Base-by-base conservation (phyloP, 169 alveolate genomes). In the Eimeria acervulina region DNA sequence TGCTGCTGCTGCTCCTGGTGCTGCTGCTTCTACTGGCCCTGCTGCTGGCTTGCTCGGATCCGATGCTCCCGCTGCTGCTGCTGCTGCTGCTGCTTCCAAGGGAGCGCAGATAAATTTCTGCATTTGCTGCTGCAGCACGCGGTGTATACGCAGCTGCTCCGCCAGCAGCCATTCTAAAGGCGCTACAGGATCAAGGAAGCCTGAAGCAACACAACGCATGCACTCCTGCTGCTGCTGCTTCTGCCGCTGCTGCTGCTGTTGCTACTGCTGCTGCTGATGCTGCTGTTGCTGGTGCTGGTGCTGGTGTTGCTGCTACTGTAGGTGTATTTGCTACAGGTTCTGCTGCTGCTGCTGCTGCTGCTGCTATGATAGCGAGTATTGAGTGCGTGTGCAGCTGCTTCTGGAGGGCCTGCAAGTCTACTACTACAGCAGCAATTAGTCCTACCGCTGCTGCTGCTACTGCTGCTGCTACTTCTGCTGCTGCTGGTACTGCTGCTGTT, bases 81-180 rank as follows among this genome's bases (percentile, higher is more conserved):
- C 66, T 55, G 17, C 66, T 55, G 66, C 66, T 55, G 66, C 66
- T 55, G 66, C 66, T 55, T 55, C 66, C 10, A 81, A n/a, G 26
- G 90, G 90, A 8, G 36, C 7, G 44, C 90, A 81, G 42, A 81
- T n/a, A 26, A 81, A 81, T 72, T 81, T 68, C 90, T 44, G 36
- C 31, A 51, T 81, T n/a, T 81, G 90, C 90, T 81, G 90, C 90
- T 81, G 90, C 90, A 81, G 70, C 72, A 81, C 70, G 90, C 90
- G 90, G 72, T 81, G 90, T 81, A 81, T 81, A 44, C 90, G 90
- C 66, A 81, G 70, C 70, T 81, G 90, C 90, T 81, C 90, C n/a
- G 70, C 90, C 47, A 81, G 66, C 72, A 81, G 90, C 90, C 90
- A 81, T 44, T 81, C 90, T n/a, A 81, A 8, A 72, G 90, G 90